A percentile compares a stretch with the other conserved stretches of the same genome.
These are phyloP conservation scores for Durusdinium trenchii DNA, from an alignment of 73 alveolate species.

Conservation along the genomic window DNA sequence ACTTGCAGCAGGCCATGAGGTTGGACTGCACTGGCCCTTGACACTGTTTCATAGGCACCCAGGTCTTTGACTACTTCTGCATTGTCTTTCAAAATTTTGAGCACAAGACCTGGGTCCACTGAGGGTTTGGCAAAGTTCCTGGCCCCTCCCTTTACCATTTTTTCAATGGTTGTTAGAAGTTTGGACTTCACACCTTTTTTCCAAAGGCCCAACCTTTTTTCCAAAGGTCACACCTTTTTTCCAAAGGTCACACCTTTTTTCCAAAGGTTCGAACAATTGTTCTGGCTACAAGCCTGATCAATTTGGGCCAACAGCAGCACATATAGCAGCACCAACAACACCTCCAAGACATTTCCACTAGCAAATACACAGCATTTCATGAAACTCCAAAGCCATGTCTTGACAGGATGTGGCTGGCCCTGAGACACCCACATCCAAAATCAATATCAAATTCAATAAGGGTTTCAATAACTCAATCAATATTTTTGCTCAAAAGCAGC, in stretches of 20 bases:
- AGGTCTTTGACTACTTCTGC: background rate
- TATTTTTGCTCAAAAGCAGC: background rate
- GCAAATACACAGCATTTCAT: background rate
- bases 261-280: background rate
- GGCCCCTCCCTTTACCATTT: background rate
- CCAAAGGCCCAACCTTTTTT: background rate
- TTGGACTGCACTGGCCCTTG: background rate
- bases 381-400: background rate
- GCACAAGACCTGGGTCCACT: background rate
- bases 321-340: background rate
- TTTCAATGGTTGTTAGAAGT: background rate
- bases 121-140: background rate
- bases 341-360: background rate
- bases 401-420: too few relatives aligned
- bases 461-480: background rate
- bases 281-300: background rate
- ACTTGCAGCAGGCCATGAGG: background rate
- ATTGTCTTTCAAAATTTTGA: background rate
- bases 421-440: background rate
- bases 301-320: background rate
- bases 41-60: background rate
- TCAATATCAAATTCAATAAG: background rate
- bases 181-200: background rate
- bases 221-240: background rate
- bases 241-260: background rate